Evolutionary conservation across 768 basidiomycete species (phyloP), one percentile per base, ranked within the genome.

Genomic region (Trametes cingulata): DNA sequence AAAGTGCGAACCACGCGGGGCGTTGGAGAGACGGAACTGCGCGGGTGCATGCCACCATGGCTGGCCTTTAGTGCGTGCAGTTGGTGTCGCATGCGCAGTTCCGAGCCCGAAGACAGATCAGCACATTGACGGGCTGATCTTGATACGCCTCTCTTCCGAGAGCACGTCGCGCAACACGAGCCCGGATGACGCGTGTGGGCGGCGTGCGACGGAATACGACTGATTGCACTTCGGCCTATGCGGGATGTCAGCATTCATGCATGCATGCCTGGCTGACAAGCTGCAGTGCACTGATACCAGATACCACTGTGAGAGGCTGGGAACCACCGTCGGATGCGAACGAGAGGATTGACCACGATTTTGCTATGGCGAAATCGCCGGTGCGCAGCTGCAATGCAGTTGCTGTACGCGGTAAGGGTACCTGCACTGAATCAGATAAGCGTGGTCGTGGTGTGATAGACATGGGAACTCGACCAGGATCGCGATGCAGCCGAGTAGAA

Each of bases 401-500:
- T 2, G 29, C 42, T 49, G 47, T n/a, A 45, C 20, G 22, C 12
- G n/a, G 51, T 12, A 40, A 20, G 22, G 20, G 35, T 22, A 10
- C n/a, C 36, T 46, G 43, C 19, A 22, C 25, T 57, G 52, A 35
- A 60, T 56, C 53, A 35, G 54, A 60, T 56, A 56, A 52, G 55
- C 58, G 29, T 52, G 58, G 43, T 45, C 40, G 48, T 10, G 17
- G 40, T 29, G 19, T 40, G 61, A 57, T 52, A 62, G 56, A 57
- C 55, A 62, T 62, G 61, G 50, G 61, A 62, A 62, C 6, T 39
- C 2, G 25, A 24, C 46, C 19, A 39, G 39, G 24, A 49, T 48
- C 46, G 47, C 24, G 40, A 49, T 42, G 56, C 41, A 27, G 35
- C 20, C 22, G 54, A 25, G 45, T 47, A 25, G 17, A 9, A 48